Evolutionary conservation across 257 asterid species (phyloP), one percentile per base, ranked within the genome.

Genomic region (Anisodus acutangulus): DNA sequence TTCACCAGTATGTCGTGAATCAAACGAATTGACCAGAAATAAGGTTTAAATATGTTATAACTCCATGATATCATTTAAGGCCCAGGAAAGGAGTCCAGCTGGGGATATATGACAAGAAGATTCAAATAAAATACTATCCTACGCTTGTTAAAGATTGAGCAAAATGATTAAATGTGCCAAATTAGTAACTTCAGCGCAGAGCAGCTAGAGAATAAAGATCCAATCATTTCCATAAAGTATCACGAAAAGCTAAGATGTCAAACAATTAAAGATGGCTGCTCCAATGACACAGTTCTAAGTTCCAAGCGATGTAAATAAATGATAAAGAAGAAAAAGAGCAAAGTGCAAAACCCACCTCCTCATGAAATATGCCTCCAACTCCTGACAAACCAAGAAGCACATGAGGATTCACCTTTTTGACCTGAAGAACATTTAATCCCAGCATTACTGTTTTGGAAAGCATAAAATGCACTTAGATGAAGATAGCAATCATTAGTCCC

Each of bases 311-410:
- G 2, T 15, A 53, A 78, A 31, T 26, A 69, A 53, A 41, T 19
- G 45, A 22, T 54, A 37, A 15, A 70, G 62, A 57, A 47, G 49
- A 81, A 54, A 55, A 31, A 45, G 43, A 35, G 84, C 54, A 19
- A 82, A 19, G 41, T 11, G n/a, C 85, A 31, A 31, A 1, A 31
- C 35, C 35, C 35, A 97, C 99, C 98, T 95, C 98, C 88, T 95
- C 97, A 86, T 79, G 88, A 85, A 97, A 97, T 86, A 97, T 84
- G 54, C 98, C 97, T 37, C 99, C 98, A 83, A 93, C 98, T 90
- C 98, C 99, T 54, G 99, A 97, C 89, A 97, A 92, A 86, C 99
- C 99, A 87, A 97, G 98, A 89, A 97, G 98, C 90, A 95, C 98
- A 67, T 95, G 98, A 26, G 99, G 99, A 88, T 93, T 97, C 80